Conservation (phyloP, 2,329 filamentous ascomycete species). For the Epichloe scottii region DNA sequence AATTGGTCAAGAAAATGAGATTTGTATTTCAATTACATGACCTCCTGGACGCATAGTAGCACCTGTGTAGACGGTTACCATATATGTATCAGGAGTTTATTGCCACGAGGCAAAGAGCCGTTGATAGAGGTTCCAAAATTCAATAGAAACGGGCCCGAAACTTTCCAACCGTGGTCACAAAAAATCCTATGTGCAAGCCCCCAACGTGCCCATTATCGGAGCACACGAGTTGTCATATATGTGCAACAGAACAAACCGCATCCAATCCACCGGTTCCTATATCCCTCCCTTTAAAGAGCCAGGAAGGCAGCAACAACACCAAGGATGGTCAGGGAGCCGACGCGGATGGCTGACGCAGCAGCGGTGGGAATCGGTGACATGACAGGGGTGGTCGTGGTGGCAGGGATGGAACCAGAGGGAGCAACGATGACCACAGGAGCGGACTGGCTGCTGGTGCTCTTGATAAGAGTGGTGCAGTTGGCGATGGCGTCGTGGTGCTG, state of each 20-base stretch:
- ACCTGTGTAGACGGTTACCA: neutral
- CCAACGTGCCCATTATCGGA: conserved; percentile 8
- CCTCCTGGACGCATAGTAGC: neutral
- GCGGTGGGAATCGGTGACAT: neutral
- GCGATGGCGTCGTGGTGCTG: conserved; percentile 4
- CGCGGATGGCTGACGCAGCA: conserved; percentile 20
- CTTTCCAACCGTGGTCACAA: conserved; percentile 11
- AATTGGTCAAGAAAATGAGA: neutral
- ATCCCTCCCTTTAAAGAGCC: conserved; percentile 27
- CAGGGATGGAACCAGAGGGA: conserved; percentile 11
- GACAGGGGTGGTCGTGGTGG: neutral
- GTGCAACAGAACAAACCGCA: neutral
- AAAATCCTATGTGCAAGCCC: conserved; percentile 18
- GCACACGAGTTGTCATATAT: conserved; percentile 9
- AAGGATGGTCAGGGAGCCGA: conserved; percentile 25
- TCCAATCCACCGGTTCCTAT: neutral
- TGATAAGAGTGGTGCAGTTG: conserved; percentile 10
- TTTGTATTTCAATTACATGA: neutral
- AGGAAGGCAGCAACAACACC: conserved; percentile 29
- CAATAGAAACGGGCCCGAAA: neutral
- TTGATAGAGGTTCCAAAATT: neutral
- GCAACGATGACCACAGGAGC: neutral
- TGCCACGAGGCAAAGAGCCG: neutral
- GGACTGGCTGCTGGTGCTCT: conserved; percentile 9
- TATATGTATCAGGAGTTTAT: neutral